Base-by-base conservation (phyloP, 2,329 filamentous ascomycete genomes). In the Hypomyces perniciosus region DNA sequence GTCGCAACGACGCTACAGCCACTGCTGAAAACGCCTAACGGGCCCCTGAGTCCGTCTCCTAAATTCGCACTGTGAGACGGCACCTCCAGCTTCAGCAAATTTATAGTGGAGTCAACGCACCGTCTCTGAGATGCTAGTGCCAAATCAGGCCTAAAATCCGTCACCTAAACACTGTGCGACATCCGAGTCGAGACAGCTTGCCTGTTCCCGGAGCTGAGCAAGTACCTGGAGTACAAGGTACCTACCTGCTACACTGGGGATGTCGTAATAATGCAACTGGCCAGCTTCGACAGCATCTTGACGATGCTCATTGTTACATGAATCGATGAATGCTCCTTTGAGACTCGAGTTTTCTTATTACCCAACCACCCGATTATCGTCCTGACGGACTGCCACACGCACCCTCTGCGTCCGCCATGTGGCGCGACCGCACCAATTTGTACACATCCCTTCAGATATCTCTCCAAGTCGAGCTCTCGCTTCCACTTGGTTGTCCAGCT, bases 341-440 rank as follows among this genome's bases (percentile, higher is more conserved):
- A 40, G 40, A 50, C 48, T 33, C 52, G 48, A 44, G 51, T 30
- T 41, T 50, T 52, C 40, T 48, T 39, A 40, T 50, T n/a, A 20
- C 28, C 27, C 44, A 28, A 40, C 31, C 34, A 44, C 33, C 43
- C 30, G 48, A 46, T 41, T 35, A 51, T 48, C 49, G 50, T 53
- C 51, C 54, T 61, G 60, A 65, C 57, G 54, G 61, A 46, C 59
- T 58, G 56, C 56, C 50, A 55, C 54, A 55, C 57, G 57, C 56
- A 54, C 46, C 54, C 53, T 52, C 51, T 63, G 72, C 74, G 76
- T 79, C 78, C 83, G 85, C 80, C 75, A 95, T 96, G 90, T 99
- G 91, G 91, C 90, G 93, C 77, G 93, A 99, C 80, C 87, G 93
- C 73, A 99, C 93, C 62, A 99, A 97, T 69, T 87, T 99, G 90